phyloP scores from a whole-genome alignment of 768 basidiomycete genomes.

The Amyloporia xantha region DNA sequence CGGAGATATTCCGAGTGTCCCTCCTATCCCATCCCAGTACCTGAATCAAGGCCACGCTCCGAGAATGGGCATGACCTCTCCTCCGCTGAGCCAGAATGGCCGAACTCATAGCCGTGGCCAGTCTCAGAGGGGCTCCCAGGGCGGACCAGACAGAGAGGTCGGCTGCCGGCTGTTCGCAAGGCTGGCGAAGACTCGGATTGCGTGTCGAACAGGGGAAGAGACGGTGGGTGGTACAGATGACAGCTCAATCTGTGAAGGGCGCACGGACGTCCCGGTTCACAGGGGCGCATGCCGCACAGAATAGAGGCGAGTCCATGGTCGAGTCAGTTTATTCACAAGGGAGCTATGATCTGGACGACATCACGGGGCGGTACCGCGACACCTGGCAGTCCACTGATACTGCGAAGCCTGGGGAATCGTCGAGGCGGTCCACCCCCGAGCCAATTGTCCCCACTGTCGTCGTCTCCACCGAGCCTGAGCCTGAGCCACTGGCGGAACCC shows the following conservation, averaged over 20 bases:
- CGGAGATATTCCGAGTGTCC: conserved; percentile 52
- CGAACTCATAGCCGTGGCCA: conserved; percentile 26
- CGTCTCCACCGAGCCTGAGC: conserved; percentile 31
- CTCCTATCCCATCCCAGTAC: conserved; percentile 68
- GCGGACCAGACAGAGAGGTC: too few relatives aligned
- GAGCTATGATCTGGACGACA: conserved; percentile 19
- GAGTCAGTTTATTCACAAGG: conserved; percentile 11
- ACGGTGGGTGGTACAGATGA: too few relatives aligned
- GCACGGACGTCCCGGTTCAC: conserved; percentile 5
- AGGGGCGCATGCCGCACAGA: conserved; percentile 4
- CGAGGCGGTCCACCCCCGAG: neutral
- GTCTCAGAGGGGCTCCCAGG: conserved; percentile 15
- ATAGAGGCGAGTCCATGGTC: conserved; percentile 5
- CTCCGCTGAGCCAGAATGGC: conserved; percentile 8
- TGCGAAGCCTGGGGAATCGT: neutral
- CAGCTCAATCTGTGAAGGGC: neutral
- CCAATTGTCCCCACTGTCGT: conserved; percentile 43
- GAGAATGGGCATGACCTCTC: conserved; percentile 18
- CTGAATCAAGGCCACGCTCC: conserved; percentile 43
- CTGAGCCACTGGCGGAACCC: neutral
- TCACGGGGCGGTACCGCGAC: conserved; percentile 16
- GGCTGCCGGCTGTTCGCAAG: too few relatives aligned
- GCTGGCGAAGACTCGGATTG: too few relatives aligned
- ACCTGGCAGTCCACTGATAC: conserved; percentile 12
- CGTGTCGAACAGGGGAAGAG: too few relatives aligned